These are phyloP conservation scores for Apiospora phragmitis DNA, from an alignment of 2,329 filamentous ascomycete genomes.

Conservation along the genomic window DNA sequence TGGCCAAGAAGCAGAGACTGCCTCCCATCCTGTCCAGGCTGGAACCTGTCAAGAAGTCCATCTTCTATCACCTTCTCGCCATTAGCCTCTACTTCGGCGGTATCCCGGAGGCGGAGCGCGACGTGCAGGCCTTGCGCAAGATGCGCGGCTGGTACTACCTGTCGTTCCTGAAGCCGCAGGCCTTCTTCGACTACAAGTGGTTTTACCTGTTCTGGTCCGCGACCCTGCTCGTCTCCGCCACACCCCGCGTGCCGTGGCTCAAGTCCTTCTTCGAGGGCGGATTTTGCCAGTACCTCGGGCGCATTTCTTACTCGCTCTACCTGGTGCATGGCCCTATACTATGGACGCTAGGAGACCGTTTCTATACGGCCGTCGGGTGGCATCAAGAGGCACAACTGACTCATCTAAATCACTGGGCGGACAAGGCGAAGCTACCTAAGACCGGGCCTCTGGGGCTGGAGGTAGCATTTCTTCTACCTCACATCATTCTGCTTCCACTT, in stretches of 20 bases:
- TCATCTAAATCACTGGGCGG: constrained; percentile 57
- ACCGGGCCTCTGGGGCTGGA: constrained; percentile 62
- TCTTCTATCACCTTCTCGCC: constrained; percentile 54
- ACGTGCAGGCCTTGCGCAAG: constrained; percentile 49
- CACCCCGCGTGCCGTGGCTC: constrained; percentile 59
- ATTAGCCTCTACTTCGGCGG: constrained; percentile 60
- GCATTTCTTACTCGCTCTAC: constrained; percentile 64
- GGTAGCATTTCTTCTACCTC: constrained; percentile 57
- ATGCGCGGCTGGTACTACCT: constrained; percentile 63
- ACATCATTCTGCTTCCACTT: constrained; percentile 59
- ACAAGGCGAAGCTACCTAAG: constrained; percentile 54
- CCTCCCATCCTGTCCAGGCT: constrained; percentile 49
- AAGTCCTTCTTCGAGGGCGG: constrained; percentile 58
- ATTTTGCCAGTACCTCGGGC: constrained; percentile 62
- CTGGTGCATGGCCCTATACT: constrained; percentile 65
- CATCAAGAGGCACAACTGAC: constrained; percentile 46
- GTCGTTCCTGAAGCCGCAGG: constrained; percentile 63
- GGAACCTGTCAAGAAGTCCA: constrained; percentile 47
- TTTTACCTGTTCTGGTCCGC: constrained; percentile 67
- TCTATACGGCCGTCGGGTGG: constrained; percentile 64
- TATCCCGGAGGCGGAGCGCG: constrained; percentile 52
- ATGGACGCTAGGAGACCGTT: constrained; percentile 58
- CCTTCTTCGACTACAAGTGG: constrained; percentile 67
- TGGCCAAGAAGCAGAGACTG: constrained; percentile 50
- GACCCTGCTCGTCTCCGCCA: constrained; percentile 53